These are phyloP conservation scores for Candida xiaguanensis DNA, from an alignment of 805 yeast genomes.

Conservation along the genomic window DNA sequence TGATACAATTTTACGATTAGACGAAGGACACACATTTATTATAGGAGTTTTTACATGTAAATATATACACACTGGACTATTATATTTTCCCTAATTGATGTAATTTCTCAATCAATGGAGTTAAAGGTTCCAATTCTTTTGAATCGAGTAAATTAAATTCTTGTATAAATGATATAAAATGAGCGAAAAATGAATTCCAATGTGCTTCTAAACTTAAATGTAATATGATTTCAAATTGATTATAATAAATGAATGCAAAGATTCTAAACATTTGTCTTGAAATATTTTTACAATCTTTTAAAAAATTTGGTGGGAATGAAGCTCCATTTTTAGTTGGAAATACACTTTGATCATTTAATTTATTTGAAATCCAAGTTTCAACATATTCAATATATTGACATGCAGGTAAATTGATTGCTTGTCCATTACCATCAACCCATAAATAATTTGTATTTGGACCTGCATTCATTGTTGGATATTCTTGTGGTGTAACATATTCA, in stretches of 20 bases:
- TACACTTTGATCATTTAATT: slow-evolving; percentile 81
- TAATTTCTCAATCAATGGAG: slow-evolving; percentile 70
- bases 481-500: slow-evolving; percentile 87
- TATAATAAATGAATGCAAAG: slow-evolving; percentile 91
- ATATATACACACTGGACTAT: neutral
- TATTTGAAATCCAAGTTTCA: slow-evolving; percentile 82
- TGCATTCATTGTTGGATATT: slow-evolving; percentile 92
- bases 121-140: slow-evolving; percentile 74
- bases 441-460: slow-evolving; percentile 88
- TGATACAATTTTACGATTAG: slow-evolving; percentile 1
- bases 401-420: slow-evolving; percentile 85
- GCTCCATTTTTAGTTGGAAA: slow-evolving; percentile 90
- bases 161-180: slow-evolving; percentile 80
- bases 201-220: slow-evolving; percentile 93
- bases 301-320: slow-evolving; percentile 84
- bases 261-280: slow-evolving; percentile 91
- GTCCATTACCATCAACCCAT: slow-evolving; percentile 79
- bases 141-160: slow-evolving; percentile 81
- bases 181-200: slow-evolving; percentile 97
- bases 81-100: slow-evolving; percentile 82
- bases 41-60: neutral
- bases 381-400: slow-evolving; percentile 90
- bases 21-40: neutral
- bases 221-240: slow-evolving; percentile 91
- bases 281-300: slow-evolving; percentile 80